Evolutionary conservation across 768 basidiomycete species (phyloP), one percentile per base, ranked within the genome.

Genomic region (Pleurotus ostreatus): DNA sequence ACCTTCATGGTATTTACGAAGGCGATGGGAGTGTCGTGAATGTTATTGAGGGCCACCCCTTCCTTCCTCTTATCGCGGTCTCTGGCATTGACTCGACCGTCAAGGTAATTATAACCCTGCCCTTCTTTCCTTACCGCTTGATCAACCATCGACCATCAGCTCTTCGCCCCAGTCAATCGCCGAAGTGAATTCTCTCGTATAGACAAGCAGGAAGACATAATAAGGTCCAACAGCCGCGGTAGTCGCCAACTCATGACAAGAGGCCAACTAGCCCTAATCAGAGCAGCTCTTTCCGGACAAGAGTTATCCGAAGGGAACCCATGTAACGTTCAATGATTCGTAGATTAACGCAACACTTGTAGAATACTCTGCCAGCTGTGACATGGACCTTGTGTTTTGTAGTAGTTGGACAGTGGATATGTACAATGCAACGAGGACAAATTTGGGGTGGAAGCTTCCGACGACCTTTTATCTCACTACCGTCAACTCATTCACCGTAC

Each of bases 1-100:
- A 68, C 11, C 68, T 94, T 8, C 81, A 83, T 54, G 89, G 88
- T 12, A 84, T 96, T 45, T 84, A 90, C 61, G 90, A 94, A 73
- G 93, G 92, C 37, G 93, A 96, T 62, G 77, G 79, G 20, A 78
- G 71, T 49, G 82, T 94, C 2, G 93, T 94, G 13, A 96, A 95
- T 66, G 89, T 89, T 63, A 82, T 96, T 52, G 92, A 94, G 69
- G 84, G 83, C 0, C 92, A 95, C 76, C 81, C 93, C 0, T 78
- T 82, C 43, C 71, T 94, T 13, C 92, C 93, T 0, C 70, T 95
- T 18, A 67, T 93, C n/a, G 92, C 92, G 3, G 85, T 89, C 44
- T 90, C 88, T 66, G 94, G 94, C 1, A 94, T 96, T 48, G 94
- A 95, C 63, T 73, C 77, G 9, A 91, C 90, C 8, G 80, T 94